Evolutionary conservation across 2,329 filamentous ascomycete species (phyloP).

Genomic region (Talaromyces verruculosus): DNA sequence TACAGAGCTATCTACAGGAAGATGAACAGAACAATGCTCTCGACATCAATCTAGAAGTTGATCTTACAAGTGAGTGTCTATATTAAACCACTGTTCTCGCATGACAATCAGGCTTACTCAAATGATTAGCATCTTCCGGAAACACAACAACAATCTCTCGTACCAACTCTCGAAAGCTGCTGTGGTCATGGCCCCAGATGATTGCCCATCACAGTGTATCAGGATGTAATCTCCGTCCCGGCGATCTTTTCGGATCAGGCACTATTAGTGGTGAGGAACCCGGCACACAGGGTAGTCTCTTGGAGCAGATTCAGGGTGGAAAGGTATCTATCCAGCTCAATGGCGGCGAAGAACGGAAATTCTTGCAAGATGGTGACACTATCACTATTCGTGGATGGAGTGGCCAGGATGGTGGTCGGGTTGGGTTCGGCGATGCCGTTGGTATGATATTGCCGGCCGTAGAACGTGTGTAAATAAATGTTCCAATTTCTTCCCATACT

Average conservation of each 20-base stretch:
- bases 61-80: slow-evolving; percentile 37
- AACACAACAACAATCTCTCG: slow-evolving; percentile 3
- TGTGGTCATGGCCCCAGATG: slow-evolving; percentile 14
- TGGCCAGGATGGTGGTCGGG: slow-evolving; percentile 4
- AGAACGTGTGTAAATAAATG: background rate
- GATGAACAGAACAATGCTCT: slow-evolving; percentile 58
- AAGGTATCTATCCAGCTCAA: slow-evolving; percentile 5
- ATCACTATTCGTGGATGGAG: slow-evolving; percentile 10
- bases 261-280: slow-evolving; percentile 7
- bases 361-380: slow-evolving; percentile 8
- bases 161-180: slow-evolving; percentile 1
- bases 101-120: background rate
- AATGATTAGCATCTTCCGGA: background rate
- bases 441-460: background rate
- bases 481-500: background rate
- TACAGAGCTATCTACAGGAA: slow-evolving; percentile 66
- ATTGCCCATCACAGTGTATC: slow-evolving; percentile 3
- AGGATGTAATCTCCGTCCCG: slow-evolving; percentile 2
- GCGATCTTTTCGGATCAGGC: slow-evolving; percentile 11
- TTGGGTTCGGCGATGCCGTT: slow-evolving; percentile 6
- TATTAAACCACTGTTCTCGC: background rate
- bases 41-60: slow-evolving; percentile 68
- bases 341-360: slow-evolving; percentile 7
- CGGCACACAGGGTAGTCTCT: slow-evolving; percentile 11
- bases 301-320: slow-evolving; percentile 10